Conservation (phyloP, 208 protist genomes). For the Trypanosoma avium region DNA sequence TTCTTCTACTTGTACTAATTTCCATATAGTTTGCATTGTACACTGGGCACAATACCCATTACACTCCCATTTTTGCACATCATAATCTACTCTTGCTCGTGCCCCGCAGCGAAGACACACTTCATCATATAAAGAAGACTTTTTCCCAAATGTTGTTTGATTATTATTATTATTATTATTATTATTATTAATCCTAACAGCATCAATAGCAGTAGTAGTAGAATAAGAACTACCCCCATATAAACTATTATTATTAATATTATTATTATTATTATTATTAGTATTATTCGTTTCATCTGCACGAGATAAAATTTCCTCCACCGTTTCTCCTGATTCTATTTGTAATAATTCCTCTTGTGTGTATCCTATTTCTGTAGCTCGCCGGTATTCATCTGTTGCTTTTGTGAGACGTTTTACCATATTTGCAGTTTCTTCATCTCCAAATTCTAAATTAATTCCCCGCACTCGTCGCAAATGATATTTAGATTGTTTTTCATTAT, state of each 20-base stretch:
- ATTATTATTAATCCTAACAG: neutral
- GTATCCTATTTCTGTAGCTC: conserved; percentile 77
- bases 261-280: neutral
- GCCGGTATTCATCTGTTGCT: conserved; percentile 82
- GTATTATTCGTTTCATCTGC: conserved; percentile 9
- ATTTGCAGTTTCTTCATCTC: conserved; percentile 59
- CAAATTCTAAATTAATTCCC: conserved; percentile 75
- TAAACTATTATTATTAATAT: neutral
- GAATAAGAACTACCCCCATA: neutral
- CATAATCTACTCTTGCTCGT: conserved; percentile 40
- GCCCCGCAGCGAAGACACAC: conserved; percentile 63
- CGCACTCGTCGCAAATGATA: conserved; percentile 50
- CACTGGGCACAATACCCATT: conserved; percentile 68
- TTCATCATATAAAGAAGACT: conserved; percentile 39
- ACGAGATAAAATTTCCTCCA: conserved; percentile 58
- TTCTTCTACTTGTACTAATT: conserved; percentile 41
- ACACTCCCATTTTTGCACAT: conserved; percentile 65
- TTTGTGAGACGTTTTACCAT: conserved; percentile 62
- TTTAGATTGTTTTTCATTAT: conserved; percentile 64
- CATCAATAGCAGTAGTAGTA: neutral
- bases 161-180: conserved; percentile 9
- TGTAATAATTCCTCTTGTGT: conserved; percentile 71
- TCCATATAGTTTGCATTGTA: conserved; percentile 70
- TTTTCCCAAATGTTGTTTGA: neutral
- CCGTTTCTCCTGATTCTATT: conserved; percentile 32